Base-by-base conservation (phyloP, 495 filamentous ascomycete species). In the Hypoxylon cercidicola region DNA sequence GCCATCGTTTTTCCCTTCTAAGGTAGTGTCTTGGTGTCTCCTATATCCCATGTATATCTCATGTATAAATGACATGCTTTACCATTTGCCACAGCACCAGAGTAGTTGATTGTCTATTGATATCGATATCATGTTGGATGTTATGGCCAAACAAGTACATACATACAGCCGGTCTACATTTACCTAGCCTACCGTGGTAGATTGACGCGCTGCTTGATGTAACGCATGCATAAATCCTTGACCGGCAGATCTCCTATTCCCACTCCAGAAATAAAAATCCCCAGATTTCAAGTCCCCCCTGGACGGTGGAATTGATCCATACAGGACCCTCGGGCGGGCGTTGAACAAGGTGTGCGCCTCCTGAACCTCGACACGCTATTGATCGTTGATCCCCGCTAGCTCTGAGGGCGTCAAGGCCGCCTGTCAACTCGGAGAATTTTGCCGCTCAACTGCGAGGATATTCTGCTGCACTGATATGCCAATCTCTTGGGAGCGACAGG, bases 171-270 rank as follows among this genome's bases (percentile, higher is more conserved):
- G 30, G 30, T 32, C 30, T 32, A 7, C 30, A 11, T 9, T 32
- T 32, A 32, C 10, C 30, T 32, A 5, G 30, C 30, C 30, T 32
- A 32, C 30, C 30, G 30, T 32, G 9, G 30, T 32, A 32, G 30
- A 4, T 32, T 51, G 55, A 60, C 49, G 37, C 55, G 60, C 65
- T 63, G 60, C 60, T 64, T 68, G 65, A 68, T 68, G 60, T 68
- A 64, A 68, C 28, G 60, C 55, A 63, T 71, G 68, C 68, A 67
- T 71, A 66, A 60, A 75, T 64, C 73, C 72, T 71, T 69, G 71
- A 58, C 66, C 73, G 71, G 71, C 63, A 75, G 73, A 75, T 75
- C 70, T 69, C 57, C 34, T 45, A 53, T 67, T 49, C 48, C 53
- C 28, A 66, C 43, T 32, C 55, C 44, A 13, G 55, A 60, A 64